Evolutionary conservation across 2,329 filamentous ascomycete genomes (phyloP).

Genomic region (Eutypa lata): DNA sequence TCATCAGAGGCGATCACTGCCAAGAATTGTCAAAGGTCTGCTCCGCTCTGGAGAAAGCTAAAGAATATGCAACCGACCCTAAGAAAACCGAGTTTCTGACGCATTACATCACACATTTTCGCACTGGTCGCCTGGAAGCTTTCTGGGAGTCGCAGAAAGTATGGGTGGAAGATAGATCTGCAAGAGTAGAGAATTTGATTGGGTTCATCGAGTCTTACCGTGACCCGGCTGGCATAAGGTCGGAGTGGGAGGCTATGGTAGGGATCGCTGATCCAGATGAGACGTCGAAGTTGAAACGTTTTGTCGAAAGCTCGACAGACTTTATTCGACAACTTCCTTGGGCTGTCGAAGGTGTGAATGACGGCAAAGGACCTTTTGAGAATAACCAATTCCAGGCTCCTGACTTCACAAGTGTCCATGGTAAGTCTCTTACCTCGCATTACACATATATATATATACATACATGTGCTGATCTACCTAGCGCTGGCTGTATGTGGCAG

Average conservation of each 20-base stretch:
- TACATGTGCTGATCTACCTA: too few species aligned
- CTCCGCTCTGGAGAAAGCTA: not conserved
- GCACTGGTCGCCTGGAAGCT: not conserved
- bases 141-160: conserved; percentile 36
- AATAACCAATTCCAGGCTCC: conserved; percentile 19
- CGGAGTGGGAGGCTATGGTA: conserved; percentile 50
- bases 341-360: conserved; percentile 16
- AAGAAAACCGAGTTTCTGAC: not conserved
- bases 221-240: conserved; percentile 43
- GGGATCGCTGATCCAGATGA: conserved; percentile 22
- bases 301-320: conserved; percentile 17
- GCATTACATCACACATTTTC: not conserved
- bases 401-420: conserved; percentile 20
- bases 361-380: conserved; percentile 23
- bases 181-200: conserved; percentile 49
- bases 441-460: too few species aligned
- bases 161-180: conserved; percentile 51
- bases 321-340: conserved; percentile 29
- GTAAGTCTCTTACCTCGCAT: conserved; percentile 5
- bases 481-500: not conserved
- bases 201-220: conserved; percentile 54
- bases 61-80: not conserved
- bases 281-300: conserved; percentile 13
- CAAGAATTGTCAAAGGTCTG: conserved; percentile 1
- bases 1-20: not conserved